Evolutionary conservation across 192 early-diverging fungal genomes (phyloP), one percentile per base, ranked within the genome.

Genomic region (Linnemannia schmuckeri): DNA sequence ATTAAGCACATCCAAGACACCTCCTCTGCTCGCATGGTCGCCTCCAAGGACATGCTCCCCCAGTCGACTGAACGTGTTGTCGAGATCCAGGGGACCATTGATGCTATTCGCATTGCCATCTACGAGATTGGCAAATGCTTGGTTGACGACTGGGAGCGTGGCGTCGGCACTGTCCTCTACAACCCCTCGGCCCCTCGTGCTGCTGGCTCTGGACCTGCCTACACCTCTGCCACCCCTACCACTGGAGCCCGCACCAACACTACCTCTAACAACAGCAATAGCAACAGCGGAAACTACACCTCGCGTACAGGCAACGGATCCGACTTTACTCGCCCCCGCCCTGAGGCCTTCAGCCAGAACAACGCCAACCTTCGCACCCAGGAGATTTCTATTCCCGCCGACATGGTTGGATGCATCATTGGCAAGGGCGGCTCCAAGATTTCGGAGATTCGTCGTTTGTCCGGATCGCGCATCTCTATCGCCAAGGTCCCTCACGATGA

Each of bases 361-460:
- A 79, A 68, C 37, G 70, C 90, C 72, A 92, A 93, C 83, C 91
- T 93, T 82, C 94, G 95, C 83, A 96, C 93, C 37, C 95, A 97
- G 85, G 94, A 98, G 80, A 97, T 99, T 82, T 94, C 93, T 70
- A 97, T 99, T 76, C 97, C 98, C 27, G 94, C 94, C 85, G 97
- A 98, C 87, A 96, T 99, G 95, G 97, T 98, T 69, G 98, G 98
- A 40, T 97, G 97, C 82, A 97, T 99, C 85, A 99, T 99, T 89
- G 98, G 98, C 78, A 98, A 98, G 89, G 94, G 92, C 52, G 97
- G 97, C 37, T 91, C 93, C 41, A 95, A 95, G 80, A 95, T 96
- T 78, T 93, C 95, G 24, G 95, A 96, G 86, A 96, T 95, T 81
- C 95, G 95, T 78, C 92, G 93, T 47, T 87, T 95, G 24, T 96